phyloP scores from a whole-genome alignment of 805 yeast species.

The Lachancea dasiensis region DNA sequence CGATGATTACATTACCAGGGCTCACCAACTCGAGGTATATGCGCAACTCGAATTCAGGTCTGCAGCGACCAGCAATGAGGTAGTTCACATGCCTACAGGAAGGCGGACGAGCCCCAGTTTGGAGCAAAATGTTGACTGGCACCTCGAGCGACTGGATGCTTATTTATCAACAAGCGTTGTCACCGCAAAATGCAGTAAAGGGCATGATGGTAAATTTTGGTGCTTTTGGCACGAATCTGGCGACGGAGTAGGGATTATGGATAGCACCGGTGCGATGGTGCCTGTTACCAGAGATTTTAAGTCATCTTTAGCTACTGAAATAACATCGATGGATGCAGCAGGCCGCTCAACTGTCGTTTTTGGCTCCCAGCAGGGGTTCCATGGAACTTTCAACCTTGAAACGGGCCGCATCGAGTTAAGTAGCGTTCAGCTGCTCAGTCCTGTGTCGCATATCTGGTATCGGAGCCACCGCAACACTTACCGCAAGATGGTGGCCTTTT shows the following conservation, averaged over 20 bases:
- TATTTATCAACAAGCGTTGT: neutral
- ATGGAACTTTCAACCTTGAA: slow-evolving; percentile 2
- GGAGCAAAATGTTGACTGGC: neutral
- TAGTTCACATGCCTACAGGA: too few species aligned
- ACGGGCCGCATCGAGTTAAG: neutral
- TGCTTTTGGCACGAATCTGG: slow-evolving; percentile 7
- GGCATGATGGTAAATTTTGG: slow-evolving; percentile 7
- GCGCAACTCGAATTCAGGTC: neutral
- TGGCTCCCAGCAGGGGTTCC: neutral
- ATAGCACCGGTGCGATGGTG: neutral
- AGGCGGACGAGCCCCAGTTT: too few species aligned
- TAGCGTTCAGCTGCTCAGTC: neutral
- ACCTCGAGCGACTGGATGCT: neutral
- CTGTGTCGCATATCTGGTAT: slow-evolving; percentile 6
- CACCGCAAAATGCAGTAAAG: slow-evolving; percentile 1
- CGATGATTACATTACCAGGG: neutral
- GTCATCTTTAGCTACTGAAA: neutral
- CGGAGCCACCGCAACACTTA: neutral
- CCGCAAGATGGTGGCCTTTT: slow-evolving; percentile 1
- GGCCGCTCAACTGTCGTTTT: slow-evolving; percentile 3
- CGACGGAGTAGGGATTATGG: slow-evolving; percentile 3
- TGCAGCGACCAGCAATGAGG: slow-evolving; percentile 3
- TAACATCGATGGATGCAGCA: slow-evolving; percentile 4
- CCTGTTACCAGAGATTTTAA: neutral
- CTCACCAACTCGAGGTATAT: neutral